These are phyloP conservation scores for Butyriboletus loyo DNA, from an alignment of 768 basidiomycete genomes.

Conservation along the genomic window DNA sequence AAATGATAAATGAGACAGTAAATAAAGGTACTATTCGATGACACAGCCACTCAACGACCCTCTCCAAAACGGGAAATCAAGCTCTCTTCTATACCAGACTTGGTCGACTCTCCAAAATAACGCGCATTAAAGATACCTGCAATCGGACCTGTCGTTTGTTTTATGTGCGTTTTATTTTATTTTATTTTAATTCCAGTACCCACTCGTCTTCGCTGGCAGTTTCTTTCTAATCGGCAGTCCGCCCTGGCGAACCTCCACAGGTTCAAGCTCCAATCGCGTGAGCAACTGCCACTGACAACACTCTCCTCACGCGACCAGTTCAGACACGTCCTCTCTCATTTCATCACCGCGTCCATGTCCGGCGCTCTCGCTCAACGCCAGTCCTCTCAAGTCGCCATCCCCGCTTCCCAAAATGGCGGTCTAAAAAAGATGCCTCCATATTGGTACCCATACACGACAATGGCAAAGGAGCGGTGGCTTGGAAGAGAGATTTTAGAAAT, in stretches of 20 bases:
- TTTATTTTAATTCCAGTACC: neutral
- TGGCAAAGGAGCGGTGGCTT: slow-evolving; percentile 90
- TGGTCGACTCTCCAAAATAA: slow-evolving; percentile 21
- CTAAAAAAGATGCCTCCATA: slow-evolving; percentile 84
- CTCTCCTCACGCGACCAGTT: slow-evolving; percentile 55
- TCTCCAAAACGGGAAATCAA: too few relatives aligned
- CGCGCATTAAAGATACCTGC: slow-evolving; percentile 19
- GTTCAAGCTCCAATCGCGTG: slow-evolving; percentile 28
- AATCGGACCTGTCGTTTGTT: slow-evolving; percentile 25
- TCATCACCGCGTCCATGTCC: slow-evolving; percentile 51
- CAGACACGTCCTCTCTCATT: slow-evolving; percentile 49
- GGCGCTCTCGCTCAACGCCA: slow-evolving; percentile 23
- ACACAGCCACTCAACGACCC: too few relatives aligned
- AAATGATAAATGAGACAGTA: too few relatives aligned
- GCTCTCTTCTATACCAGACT: too few relatives aligned
- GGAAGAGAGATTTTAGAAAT: slow-evolving; percentile 86
- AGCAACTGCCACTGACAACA: slow-evolving; percentile 42
- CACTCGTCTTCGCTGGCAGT: neutral
- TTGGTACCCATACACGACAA: slow-evolving; percentile 92
- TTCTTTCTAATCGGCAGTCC: slow-evolving; percentile 26
- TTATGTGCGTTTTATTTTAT: slow-evolving; percentile 4
- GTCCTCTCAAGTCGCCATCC: slow-evolving; percentile 23
- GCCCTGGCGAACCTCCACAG: slow-evolving; percentile 29
- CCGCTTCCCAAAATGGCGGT: slow-evolving; percentile 31
- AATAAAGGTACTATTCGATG: too few relatives aligned